These are phyloP conservation scores for Liriodendron chinense DNA, from an alignment of 164 flowering plant species.

Conservation along the genomic window DNA sequence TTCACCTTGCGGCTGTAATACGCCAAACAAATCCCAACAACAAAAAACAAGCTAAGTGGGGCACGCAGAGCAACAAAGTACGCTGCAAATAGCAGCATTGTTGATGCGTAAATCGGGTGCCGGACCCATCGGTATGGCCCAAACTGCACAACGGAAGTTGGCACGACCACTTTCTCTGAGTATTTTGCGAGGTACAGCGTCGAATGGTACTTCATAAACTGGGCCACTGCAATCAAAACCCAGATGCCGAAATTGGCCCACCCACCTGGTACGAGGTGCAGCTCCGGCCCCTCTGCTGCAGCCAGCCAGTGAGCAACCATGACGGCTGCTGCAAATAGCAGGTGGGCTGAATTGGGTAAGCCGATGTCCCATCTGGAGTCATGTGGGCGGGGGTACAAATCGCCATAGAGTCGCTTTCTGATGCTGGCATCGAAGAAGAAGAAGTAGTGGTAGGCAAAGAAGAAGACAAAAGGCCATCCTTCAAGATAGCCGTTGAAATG, in stretches of 20 bases:
- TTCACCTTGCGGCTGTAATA: slow-evolving; percentile 73
- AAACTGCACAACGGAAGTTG: slow-evolving; percentile 82
- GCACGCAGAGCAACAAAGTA: slow-evolving; percentile 73
- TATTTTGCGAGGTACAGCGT: slow-evolving; percentile 79
- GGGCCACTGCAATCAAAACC: slow-evolving; percentile 48
- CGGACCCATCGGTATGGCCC: slow-evolving; percentile 92
- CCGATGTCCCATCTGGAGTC: slow-evolving; percentile 80
- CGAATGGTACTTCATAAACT: slow-evolving; percentile 71
- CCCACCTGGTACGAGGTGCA: slow-evolving; percentile 70
- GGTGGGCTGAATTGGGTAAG: slow-evolving; percentile 36
- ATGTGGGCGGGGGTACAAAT: slow-evolving; percentile 54
- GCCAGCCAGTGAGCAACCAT: slow-evolving; percentile 80
- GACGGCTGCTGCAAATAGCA: slow-evolving; percentile 57
- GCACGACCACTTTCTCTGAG: slow-evolving; percentile 82
- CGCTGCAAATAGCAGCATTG: slow-evolving; percentile 63
- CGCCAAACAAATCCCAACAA: slow-evolving; percentile 50
- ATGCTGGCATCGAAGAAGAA: slow-evolving; percentile 79
- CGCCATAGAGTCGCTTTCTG: slow-evolving; percentile 78
- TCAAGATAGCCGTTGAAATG: slow-evolving; percentile 78
- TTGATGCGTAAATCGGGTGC: slow-evolving; percentile 84
- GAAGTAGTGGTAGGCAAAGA: slow-evolving; percentile 77
- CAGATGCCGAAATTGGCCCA: slow-evolving; percentile 63
- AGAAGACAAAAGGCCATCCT: slow-evolving; percentile 91
- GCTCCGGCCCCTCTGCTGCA: slow-evolving; percentile 82
- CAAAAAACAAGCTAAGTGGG: slow-evolving; percentile 60